Base-by-base conservation (phyloP, 352 stramenopile species). In the Phytophthora pini region DNA sequence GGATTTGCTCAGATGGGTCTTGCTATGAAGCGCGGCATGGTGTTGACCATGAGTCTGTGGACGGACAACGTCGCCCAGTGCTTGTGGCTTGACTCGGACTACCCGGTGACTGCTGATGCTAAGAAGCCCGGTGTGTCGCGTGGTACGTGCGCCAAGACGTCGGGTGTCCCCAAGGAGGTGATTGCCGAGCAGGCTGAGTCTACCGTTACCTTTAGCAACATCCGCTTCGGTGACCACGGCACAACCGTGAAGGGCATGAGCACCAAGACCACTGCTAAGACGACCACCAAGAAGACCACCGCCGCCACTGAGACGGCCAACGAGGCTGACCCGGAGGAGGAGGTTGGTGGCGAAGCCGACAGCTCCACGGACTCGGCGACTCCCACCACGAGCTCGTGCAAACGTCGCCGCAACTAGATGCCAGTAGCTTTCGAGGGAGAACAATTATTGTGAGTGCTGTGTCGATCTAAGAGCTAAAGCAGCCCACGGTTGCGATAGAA, bases 1-100 rank as follows among this genome's bases (percentile, higher is more conserved):
- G 57, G 64, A 15, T 53, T 92, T 4, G 58, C 49, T 34, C 55
- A 76, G 15, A 74, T 90, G 43, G 77, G 81, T 6, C 54, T 73
- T 2, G 70, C 76, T 12, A 72, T 92, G 51, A 62, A 72, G 45
- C 67, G 68, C 22, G 83, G 81, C n/a, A 70, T 92, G 61, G 79
- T 89, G 29, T 62, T 90, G 40, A 77, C 80, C 10, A 87, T 92
- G 62, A 90, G 81, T 53, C 56, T 89, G 27, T 92, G 84, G 84
- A 75, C 74, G 0, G 84, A 92, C 63, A 54, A 84, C 53, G 77
- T 57, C 1, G 77, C 76, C 9, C 41, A 90, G 13, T 83, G 70
- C 31, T 51, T 88, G 45, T 92, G 84, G 84, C 75, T 92, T 9
- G 81, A 92, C 74, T 81, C 68, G 45, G 64, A 56, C 52, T 89